A percentile compares a stretch with the other conserved stretches of the same genome.
phyloP scores from a whole-genome alignment of 2,329 filamentous ascomycete genomes.

The Volutella citrinella region DNA sequence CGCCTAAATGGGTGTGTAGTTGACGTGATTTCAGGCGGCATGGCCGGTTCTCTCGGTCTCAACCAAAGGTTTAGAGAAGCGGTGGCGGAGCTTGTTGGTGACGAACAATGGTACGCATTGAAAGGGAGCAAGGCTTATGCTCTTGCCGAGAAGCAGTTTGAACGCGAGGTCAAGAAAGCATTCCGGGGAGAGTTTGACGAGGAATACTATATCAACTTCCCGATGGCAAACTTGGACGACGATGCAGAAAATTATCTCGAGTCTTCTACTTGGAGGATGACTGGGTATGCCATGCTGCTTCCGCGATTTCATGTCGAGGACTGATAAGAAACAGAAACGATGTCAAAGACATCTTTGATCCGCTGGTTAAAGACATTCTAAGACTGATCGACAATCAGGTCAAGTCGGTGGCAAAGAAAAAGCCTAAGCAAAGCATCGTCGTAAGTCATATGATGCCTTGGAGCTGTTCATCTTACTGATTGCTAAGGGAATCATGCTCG shows the following conservation, averaged over 20 bases:
- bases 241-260: constrained; percentile 7
- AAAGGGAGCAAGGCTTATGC: constrained; percentile 10
- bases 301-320: neutral
- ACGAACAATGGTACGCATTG: constrained; percentile 7
- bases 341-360: constrained; percentile 14
- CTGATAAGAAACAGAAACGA: constrained; percentile 1
- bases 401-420: constrained; percentile 6
- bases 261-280: constrained; percentile 17
- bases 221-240: constrained; percentile 15
- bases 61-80: constrained; percentile 18
- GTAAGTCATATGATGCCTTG: constrained; percentile 4
- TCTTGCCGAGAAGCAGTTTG: constrained; percentile 13
- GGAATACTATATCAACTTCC: constrained; percentile 17
- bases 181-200: constrained; percentile 13
- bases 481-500: constrained; percentile 29
- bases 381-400: constrained; percentile 16
- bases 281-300: constrained; percentile 4
- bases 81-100: constrained; percentile 15
- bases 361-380: constrained; percentile 18
- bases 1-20: neutral
- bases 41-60: constrained; percentile 21
- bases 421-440: constrained; percentile 7
- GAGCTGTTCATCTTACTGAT: neutral
- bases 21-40: constrained; percentile 10
- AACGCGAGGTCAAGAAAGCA: constrained; percentile 15